Evolutionary conservation across 129 eudicot species (phyloP).

Genomic region (Tagetes erecta): DNA sequence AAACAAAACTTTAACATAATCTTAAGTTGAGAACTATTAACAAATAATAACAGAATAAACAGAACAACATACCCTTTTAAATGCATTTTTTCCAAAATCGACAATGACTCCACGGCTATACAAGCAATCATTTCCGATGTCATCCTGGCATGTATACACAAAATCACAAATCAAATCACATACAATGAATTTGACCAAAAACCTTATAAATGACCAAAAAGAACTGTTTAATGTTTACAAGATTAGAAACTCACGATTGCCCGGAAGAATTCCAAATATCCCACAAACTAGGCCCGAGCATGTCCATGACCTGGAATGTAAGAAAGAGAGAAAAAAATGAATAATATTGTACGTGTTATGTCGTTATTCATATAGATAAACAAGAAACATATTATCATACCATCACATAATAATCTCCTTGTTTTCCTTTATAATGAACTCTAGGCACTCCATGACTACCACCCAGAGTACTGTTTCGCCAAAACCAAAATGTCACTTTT

Average conservation of each 20-base stretch:
- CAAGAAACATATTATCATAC: constrained; percentile 42
- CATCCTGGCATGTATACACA: constrained; percentile 22
- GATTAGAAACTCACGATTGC: constrained; percentile 56
- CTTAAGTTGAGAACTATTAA: constrained; percentile 1
- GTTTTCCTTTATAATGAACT: constrained; percentile 83
- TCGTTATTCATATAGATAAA: not conserved
- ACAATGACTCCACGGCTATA: constrained; percentile 30
- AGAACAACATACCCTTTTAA: constrained; percentile 7
- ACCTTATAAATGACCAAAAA: constrained; percentile 7
- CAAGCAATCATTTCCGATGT: constrained; percentile 34
- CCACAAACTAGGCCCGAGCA: constrained; percentile 92
- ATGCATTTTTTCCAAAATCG: constrained; percentile 32
- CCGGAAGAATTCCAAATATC: constrained; percentile 87
- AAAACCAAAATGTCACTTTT: not conserved
- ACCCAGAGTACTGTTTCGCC: constrained; percentile 65
- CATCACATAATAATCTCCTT: constrained; percentile 89
- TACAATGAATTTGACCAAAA: not conserved
- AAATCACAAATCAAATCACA: constrained; percentile 4
- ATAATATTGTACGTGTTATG: not conserved
- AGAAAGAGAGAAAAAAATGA: constrained; percentile 3
- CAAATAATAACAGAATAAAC: not conserved
- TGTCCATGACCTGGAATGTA: constrained; percentile 73
- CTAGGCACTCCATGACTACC: constrained; percentile 92
- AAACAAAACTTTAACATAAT: not conserved
- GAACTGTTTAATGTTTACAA: not conserved